These are phyloP conservation scores for Pythium folliculosum DNA, from an alignment of 352 stramenopile species.

Conservation along the genomic window DNA sequence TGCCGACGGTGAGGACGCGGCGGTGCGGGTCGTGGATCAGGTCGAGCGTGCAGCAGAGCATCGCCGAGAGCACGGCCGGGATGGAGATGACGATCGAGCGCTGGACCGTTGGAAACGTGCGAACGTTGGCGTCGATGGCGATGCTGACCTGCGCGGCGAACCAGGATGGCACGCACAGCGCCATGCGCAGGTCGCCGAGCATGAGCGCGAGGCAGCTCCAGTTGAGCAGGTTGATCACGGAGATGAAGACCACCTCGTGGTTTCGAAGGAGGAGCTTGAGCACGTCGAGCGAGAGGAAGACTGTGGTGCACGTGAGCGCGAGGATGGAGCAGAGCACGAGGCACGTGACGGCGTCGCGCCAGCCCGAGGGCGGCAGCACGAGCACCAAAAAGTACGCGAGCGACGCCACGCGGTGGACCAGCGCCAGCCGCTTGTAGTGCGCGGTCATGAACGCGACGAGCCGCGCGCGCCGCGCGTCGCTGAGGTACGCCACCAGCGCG, in stretches of 20 bases:
- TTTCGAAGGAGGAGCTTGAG: conserved; percentile 18
- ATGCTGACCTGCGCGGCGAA: conserved; percentile 29
- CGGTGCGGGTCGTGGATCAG: conserved; percentile 21
- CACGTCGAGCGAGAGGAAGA: conserved; percentile 34
- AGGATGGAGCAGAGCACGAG: conserved; percentile 5
- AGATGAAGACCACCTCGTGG: conserved; percentile 42
- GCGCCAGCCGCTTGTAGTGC: neutral
- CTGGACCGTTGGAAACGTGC: conserved; percentile 25
- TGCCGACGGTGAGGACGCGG: conserved; percentile 5
- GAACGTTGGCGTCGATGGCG: conserved; percentile 37
- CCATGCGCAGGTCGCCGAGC: conserved; percentile 25
- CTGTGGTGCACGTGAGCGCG: conserved; percentile 6
- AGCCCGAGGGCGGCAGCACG: neutral
- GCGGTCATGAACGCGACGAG: conserved; percentile 7
- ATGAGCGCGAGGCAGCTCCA: conserved; percentile 29
- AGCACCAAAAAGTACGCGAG: conserved; percentile 12
- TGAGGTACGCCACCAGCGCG: neutral
- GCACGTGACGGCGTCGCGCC: neutral
- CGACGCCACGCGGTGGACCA: conserved; percentile 4
- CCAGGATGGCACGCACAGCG: conserved; percentile 31
- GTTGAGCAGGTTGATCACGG: conserved; percentile 31
- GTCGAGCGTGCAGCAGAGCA: conserved; percentile 28
- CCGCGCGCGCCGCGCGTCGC: neutral
- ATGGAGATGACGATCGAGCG: conserved; percentile 31
- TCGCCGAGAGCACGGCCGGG: conserved; percentile 30